These are phyloP conservation scores for Aegilops longissima DNA, from an alignment of 176 grass and related monocot species.

Conservation along the genomic window DNA sequence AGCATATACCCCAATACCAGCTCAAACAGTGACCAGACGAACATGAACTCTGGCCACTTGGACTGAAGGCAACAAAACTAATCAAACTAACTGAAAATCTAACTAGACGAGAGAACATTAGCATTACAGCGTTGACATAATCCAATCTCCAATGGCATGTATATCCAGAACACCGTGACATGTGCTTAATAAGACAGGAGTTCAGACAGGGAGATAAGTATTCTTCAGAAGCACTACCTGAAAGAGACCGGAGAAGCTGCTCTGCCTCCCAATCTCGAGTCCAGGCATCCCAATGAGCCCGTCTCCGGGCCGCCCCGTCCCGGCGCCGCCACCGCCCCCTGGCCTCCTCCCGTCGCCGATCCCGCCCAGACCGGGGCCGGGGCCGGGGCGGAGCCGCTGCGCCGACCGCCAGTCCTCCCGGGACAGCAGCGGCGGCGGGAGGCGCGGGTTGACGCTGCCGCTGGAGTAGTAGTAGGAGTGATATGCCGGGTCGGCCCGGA, in stretches of 20 bases:
- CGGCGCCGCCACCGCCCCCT: neutral
- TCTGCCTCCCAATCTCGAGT: conserved; percentile 47
- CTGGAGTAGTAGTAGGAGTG: conserved; percentile 69
- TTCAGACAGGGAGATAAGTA: neutral
- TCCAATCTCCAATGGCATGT: neutral
- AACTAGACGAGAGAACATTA: neutral
- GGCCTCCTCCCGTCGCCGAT: conserved; percentile 58
- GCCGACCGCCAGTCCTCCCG: conserved; percentile 68
- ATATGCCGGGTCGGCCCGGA: conserved; percentile 62
- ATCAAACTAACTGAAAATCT: neutral
- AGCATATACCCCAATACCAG: neutral
- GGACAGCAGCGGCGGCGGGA: conserved; percentile 63
- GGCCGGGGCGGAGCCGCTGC: conserved; percentile 41
- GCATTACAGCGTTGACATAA: neutral
- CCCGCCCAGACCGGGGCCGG: conserved; percentile 33
- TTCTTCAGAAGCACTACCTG: conserved; percentile 42
- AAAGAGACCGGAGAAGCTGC: conserved; percentile 54
- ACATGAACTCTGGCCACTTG: neutral
- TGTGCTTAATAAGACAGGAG: neutral
- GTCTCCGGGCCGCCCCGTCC: conserved; percentile 18
- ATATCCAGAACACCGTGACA: neutral
- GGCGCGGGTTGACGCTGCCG: conserved; percentile 72
- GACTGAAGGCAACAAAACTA: neutral
- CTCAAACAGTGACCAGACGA: neutral
- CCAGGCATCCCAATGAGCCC: conserved; percentile 45